phyloP scores from a whole-genome alignment of 176 grass and related monocot genomes.

The Oryza rufipogon region DNA sequence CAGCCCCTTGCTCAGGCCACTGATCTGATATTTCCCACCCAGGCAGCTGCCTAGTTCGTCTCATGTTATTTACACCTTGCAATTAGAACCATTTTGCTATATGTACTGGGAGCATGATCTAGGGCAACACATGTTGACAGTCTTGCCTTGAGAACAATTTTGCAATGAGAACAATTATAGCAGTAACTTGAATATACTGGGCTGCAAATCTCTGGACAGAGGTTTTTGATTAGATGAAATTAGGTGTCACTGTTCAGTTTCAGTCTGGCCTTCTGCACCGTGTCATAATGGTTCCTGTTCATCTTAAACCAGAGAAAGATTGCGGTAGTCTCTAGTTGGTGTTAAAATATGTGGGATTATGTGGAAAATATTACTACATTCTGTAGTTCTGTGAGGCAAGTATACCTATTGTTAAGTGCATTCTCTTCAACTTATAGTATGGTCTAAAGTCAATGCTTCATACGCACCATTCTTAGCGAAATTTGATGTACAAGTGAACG shows the following conservation, averaged over 20 bases:
- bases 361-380: too few relatives aligned
- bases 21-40: neutral
- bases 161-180: too few relatives aligned
- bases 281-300: neutral
- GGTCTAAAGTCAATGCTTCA: neutral
- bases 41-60: too few relatives aligned
- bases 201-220: too few relatives aligned
- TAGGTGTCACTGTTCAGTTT: too few relatives aligned
- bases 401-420: constrained; percentile 33
- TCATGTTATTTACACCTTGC: too few relatives aligned
- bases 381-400: too few relatives aligned
- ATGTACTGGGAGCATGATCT: too few relatives aligned
- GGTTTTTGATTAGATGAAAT: too few relatives aligned
- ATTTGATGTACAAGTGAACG: neutral
- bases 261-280: neutral
- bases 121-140: neutral
- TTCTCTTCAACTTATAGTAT: constrained; percentile 39
- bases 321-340: neutral
- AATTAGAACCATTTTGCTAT: too few relatives aligned
- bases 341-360: neutral
- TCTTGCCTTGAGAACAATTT: too few relatives aligned
- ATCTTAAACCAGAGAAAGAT: neutral
- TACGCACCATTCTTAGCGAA: neutral
- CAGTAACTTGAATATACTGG: too few relatives aligned
- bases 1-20: neutral